These are phyloP conservation scores for Alternaria hordeiaustralica DNA, from an alignment of 2,329 filamentous ascomycete species.

Conservation along the genomic window DNA sequence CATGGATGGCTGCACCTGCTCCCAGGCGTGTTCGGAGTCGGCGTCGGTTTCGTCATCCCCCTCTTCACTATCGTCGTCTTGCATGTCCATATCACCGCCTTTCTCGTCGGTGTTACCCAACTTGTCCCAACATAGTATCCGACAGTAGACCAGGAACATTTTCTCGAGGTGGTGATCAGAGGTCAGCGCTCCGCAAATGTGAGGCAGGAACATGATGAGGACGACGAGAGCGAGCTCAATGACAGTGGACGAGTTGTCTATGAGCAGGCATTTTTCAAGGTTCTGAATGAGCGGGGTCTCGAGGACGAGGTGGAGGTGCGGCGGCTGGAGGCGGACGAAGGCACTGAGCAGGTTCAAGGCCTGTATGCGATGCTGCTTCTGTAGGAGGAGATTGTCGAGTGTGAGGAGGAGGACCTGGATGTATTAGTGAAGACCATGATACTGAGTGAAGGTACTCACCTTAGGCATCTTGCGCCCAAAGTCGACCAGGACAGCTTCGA, in stretches of 20 bases:
- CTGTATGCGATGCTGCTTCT: slow-evolving; percentile 68
- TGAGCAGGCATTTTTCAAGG: slow-evolving; percentile 75
- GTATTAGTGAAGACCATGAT: slow-evolving; percentile 11
- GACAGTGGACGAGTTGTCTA: slow-evolving; percentile 77
- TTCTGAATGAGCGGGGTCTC: slow-evolving; percentile 75
- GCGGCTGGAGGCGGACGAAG: slow-evolving; percentile 78
- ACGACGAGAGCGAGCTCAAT: slow-evolving; percentile 77
- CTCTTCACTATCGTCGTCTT: slow-evolving; percentile 38
- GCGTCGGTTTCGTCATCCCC: slow-evolving; percentile 47
- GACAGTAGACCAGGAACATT: slow-evolving; percentile 81
- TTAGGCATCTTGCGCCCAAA: slow-evolving; percentile 74
- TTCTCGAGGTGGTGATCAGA: slow-evolving; percentile 67
- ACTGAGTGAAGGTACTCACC: slow-evolving; percentile 39
- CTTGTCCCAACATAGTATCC: slow-evolving; percentile 79
- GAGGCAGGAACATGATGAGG: slow-evolving; percentile 81
- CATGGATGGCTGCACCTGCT: slow-evolving; percentile 66
- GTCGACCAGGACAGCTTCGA: slow-evolving; percentile 60
- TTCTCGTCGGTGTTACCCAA: slow-evolving; percentile 44
- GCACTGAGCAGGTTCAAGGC: slow-evolving; percentile 72
- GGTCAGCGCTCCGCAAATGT: slow-evolving; percentile 76
- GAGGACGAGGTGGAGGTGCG: slow-evolving; percentile 75
- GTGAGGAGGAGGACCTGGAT: slow-evolving; percentile 69
- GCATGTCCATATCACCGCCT: slow-evolving; percentile 4
- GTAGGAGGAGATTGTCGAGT: slow-evolving; percentile 70
- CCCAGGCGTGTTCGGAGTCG: slow-evolving; percentile 61